Base-by-base conservation (phyloP, 2,329 filamentous ascomycete species). In the Clarireedia hainanense region DNA sequence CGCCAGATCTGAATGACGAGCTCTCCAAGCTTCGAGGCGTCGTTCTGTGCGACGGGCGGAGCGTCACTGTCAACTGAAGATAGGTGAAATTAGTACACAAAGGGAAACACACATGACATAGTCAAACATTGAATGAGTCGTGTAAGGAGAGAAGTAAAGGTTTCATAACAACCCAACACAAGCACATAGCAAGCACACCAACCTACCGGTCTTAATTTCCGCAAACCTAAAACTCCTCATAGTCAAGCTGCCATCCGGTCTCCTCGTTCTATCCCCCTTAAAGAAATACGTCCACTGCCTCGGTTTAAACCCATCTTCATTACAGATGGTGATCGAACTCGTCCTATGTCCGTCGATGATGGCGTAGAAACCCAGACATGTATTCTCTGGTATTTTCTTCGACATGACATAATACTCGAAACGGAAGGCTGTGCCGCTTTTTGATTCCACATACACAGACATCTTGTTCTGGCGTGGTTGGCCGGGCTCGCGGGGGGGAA, bases 1-100 rank as follows among this genome's bases (percentile, higher is more conserved):
- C 54, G 17, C 47, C 49, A 56, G 6, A 56, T 40, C 23, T 56
- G 47, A 23, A 56, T 23, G 14, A 52, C 24, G 10, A 56, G 30
- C 34, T 56, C 48, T 40, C 54, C 54, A 30, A 56, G 54, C 14
- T 46, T 48, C 15, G 42, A 56, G 10, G 39, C 34, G 6, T 39
- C 30, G 24, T 47, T 47, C 2, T n/a, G 30, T 24, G 7, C 14
- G 7, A 37, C 4, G 12, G 24, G 26, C 2, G 39, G 10, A 30
- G 14, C 34, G 7, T 51, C 40, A n/a, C 49, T 27, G 40, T 49
- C 48, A 23, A 37, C 9, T 15, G 2, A 15, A 4, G 2, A 27
- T 51, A 46, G 24, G 15, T n/a, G 4, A 5, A 3, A 30, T 26
- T 23, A 17, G n/a, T 6, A 37, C n/a, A n/a, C 42, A 15, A 7